Conservation (phyloP, 1,284 basidiomycete species). For the Bondarzewia mesenterica region DNA sequence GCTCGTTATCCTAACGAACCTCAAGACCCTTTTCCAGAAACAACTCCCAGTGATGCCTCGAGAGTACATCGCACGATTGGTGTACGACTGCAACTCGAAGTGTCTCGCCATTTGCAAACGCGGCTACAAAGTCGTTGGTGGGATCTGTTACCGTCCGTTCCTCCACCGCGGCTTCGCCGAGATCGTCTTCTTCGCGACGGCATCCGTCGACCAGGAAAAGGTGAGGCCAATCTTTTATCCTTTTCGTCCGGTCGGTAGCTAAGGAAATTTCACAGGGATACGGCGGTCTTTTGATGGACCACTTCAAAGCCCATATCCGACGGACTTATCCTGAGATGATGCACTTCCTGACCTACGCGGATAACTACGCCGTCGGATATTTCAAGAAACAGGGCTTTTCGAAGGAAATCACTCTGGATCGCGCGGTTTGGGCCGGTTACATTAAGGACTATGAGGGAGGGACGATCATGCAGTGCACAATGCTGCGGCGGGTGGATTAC, state of each 20-base stretch:
- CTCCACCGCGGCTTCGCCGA: constrained; percentile 93
- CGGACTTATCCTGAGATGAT: constrained; percentile 76
- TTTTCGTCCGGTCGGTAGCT: too few species aligned
- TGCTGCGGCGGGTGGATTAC: constrained; percentile 90
- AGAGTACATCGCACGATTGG: constrained; percentile 96
- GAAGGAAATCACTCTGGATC: constrained; percentile 90
- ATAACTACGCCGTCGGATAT: constrained; percentile 98
- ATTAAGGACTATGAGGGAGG: constrained; percentile 99
- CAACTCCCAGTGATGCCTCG: constrained; percentile 99
- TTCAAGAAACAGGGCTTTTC: constrained; percentile 99
- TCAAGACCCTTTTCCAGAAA: constrained; percentile 96
- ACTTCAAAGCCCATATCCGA: constrained; percentile 92
- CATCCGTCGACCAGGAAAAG: constrained; percentile 96
- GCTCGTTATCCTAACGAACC: constrained; percentile 82
- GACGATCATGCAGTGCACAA: constrained; percentile 99
- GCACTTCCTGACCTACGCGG: constrained; percentile 97
- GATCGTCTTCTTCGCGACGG: constrained; percentile 98
- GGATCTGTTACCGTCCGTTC: constrained; percentile 97
- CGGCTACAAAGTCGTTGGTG: constrained; percentile 94
- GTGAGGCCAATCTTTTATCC: constrained; percentile 32
- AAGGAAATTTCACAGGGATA: too few species aligned
- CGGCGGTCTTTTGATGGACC: constrained; percentile 88
- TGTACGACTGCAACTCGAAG: constrained; percentile 89
- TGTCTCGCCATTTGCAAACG: constrained; percentile 93
- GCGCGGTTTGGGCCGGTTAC: constrained; percentile 95